Base-by-base conservation (phyloP, 2,329 filamentous ascomycete species). In the Phaeomoniella chlamydospora region DNA sequence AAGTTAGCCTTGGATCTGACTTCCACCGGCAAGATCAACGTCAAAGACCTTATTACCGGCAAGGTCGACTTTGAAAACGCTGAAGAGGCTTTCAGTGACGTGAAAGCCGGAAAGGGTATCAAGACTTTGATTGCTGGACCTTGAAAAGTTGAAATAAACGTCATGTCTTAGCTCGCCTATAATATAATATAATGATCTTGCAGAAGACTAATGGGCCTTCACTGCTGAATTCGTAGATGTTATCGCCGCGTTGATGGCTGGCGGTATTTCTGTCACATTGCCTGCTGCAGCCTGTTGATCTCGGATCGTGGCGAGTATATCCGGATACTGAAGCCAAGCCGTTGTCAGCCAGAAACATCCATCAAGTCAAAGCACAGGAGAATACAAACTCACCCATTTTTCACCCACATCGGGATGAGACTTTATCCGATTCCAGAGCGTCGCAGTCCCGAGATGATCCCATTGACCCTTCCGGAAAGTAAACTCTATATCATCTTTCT, bases 401-500 rank as follows among this genome's bases (percentile, higher is more conserved):
- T 87, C 80, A 2, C 81, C 83, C 1, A 93, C 85, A 54, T 92
- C 85, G 3, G 79, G 80, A 59, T 93, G 85, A 45, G 80, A 86
- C 68, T 87, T 90, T 46, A 92, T 69, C 11, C 85, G 63, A 57
- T 92, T 93, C 59, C 82, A 70, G 52, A 93, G 59, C 39, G 83
- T 92, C 9, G 84, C 85, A 64, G 92, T 83, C 3, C 85, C 84
- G 5, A 92, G 59, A 45, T 70, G 74, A 12, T 74, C 71, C 51
- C 67, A 72, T 38, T 73, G 66, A 12, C 81, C 81, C 42, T 68
- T 75, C 15, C 77, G 70, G 50, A 92, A 92, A 2, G 84, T 90
- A 53, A 90, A 92, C 61, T 92, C 85, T 32, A 88, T 82, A 49
- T 87, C 82, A 47, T 85, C 80, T 31, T 74, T 54, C 29, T 72